Evolutionary conservation across 2,329 filamentous ascomycete genomes (phyloP).

Genomic region (Cladosporium sphaerospermum): DNA sequence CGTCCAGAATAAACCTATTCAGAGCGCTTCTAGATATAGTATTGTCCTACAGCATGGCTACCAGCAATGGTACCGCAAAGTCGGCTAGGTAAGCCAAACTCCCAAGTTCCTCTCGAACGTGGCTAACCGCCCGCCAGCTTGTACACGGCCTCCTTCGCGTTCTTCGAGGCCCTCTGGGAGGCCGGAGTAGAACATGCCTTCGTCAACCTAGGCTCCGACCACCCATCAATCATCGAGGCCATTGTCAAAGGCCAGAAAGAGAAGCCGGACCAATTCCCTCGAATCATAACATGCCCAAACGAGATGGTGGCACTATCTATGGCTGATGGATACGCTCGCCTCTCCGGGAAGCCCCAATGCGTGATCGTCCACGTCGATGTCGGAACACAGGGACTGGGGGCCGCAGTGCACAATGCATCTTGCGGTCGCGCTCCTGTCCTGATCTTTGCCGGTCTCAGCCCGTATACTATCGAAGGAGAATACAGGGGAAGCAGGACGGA

Average conservation of each 20-base stretch:
- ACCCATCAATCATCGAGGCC: constrained; percentile 73
- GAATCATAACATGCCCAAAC: constrained; percentile 72
- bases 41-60: neutral
- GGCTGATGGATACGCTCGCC: constrained; percentile 72
- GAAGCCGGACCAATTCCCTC: constrained; percentile 58
- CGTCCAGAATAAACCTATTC: neutral
- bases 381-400: constrained; percentile 70
- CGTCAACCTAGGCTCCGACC: constrained; percentile 64
- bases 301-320: constrained; percentile 85
- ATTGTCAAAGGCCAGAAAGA: constrained; percentile 71
- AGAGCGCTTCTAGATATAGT: neutral
- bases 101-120: neutral
- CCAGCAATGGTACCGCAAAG: neutral
- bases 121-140: constrained; percentile 10
- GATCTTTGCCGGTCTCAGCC: constrained; percentile 71
- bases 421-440: constrained; percentile 68
- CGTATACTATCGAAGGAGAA: constrained; percentile 71
- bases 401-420: constrained; percentile 73
- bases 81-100: neutral
- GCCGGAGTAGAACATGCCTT: constrained; percentile 56
- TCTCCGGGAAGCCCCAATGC: constrained; percentile 66
- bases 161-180: constrained; percentile 77
- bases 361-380: constrained; percentile 79
- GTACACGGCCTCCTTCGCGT: constrained; percentile 73
- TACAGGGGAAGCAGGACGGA: constrained; percentile 71